Percentiles rank a stretch among this genome's conserved stretches.
phyloP scores from a whole-genome alignment of 345 rosid genomes.

The Populus pruinosa region DNA sequence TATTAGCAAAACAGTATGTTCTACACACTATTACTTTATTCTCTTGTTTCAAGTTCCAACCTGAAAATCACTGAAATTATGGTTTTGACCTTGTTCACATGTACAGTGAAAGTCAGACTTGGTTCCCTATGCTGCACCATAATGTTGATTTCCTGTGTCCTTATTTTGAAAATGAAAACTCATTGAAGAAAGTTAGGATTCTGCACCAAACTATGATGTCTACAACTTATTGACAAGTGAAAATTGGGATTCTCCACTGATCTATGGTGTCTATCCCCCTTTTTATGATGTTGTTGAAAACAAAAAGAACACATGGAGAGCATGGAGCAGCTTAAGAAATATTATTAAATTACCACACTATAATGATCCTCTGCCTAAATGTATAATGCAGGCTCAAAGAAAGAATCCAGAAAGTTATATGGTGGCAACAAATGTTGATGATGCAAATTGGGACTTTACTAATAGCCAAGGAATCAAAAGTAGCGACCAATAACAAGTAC shows the following conservation, averaged over 20 bases:
- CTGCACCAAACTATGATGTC: background rate
- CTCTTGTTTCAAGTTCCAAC: background rate
- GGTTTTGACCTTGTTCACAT: background rate
- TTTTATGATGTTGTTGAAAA: background rate
- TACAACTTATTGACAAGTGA: background rate
- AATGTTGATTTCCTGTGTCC: background rate
- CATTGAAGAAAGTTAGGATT: background rate
- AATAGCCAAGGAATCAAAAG: background rate
- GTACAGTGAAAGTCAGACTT: background rate
- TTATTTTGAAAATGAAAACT: too few species aligned
- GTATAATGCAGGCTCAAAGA: background rate
- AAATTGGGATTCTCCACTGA: background rate
- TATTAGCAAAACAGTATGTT: background rate
- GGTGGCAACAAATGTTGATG: background rate
- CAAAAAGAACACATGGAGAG: background rate
- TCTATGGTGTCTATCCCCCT: background rate
- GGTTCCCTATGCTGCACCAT: background rate
- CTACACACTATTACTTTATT: background rate
- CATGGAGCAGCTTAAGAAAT: background rate
- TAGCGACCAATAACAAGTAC: background rate
- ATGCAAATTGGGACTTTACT: background rate
- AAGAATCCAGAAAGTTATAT: background rate
- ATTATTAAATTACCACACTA: background rate
- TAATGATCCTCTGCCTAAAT: background rate
- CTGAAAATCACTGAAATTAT: background rate